Evolutionary conservation across 148 eudicot genomes (phyloP), one percentile per base, ranked within the genome.

Genomic region (Cornus controversa): DNA sequence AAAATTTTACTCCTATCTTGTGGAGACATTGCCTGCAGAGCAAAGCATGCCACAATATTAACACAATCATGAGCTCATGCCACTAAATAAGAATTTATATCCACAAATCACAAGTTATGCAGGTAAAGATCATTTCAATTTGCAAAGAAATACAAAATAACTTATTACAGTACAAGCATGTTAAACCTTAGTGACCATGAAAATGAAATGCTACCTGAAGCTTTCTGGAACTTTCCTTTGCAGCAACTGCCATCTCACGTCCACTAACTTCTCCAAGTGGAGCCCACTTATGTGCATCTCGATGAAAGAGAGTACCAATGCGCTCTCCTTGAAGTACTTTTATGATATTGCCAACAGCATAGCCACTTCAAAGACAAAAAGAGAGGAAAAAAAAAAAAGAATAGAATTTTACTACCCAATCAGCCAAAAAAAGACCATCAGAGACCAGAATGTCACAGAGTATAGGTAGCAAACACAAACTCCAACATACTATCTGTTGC

Each of bases 241-340:
- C 98, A 6, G 98, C 89, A 77, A 91, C 92, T 62, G 99, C 99
- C 98, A 95, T 95, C 26, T 90, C 92, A 40, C 98, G 92, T 0
- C 87, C 87, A 82, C 88, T 82, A 70, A 78, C 75, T 60, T 93
- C 97, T 80, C 80, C 88, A 42, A n/a, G 25, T 78, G 92, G 66
- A 79, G 73, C 88, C 92, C 90, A 87, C 23, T 80, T 65, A 27
- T 86, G 87, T 29, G 95, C 92, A 89, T 93, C 94, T 78, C 84
- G 85, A 81, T 96, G 99, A 78, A 96, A 96, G 67, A 96, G 87
- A 25, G 99, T 96, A 74, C 99, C 99, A 47, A 95, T 74, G 50
- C 82, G 86, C 70, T 88, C 84, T 47, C 99, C 99, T 78, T 84
- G 64, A 68, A 95, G 87, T 54, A 91, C 99, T 87, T 89, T 90